Conservation (phyloP, 2,329 filamentous ascomycete genomes). For the Paracoccidioides brasiliensis region DNA sequence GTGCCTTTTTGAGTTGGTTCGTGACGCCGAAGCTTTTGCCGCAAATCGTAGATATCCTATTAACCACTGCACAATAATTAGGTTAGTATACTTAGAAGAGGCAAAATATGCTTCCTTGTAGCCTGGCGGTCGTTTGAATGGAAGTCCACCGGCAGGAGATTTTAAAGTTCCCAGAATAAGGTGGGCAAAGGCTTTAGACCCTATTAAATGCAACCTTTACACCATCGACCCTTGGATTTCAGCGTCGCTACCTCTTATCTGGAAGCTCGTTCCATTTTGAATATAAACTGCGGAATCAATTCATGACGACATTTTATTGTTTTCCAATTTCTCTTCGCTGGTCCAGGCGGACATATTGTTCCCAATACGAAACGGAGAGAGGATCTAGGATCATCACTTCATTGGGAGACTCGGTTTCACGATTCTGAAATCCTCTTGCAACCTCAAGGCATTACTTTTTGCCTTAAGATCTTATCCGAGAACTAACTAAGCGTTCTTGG, state of each 20-base stretch:
- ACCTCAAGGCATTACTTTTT: no score
- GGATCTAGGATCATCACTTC: neutral
- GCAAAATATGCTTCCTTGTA: neutral
- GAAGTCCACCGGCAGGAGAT: no score
- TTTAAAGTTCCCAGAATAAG: no score
- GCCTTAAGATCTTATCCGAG: no score
- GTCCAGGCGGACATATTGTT: neutral
- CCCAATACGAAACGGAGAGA: no score
- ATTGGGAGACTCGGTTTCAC: neutral
- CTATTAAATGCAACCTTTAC: no score
- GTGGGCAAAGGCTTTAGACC: no score
- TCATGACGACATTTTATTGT: neutral
- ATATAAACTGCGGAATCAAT: neutral
- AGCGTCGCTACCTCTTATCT: no score
- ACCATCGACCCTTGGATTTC: no score
- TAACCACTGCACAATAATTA: constrained; percentile 3
- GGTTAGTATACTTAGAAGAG: neutral
- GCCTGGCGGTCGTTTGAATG: neutral
- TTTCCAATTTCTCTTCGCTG: neutral
- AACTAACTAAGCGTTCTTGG: neutral
- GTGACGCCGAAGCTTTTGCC: constrained; percentile 3
- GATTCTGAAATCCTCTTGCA: no score
- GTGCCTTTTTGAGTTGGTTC: constrained; percentile 8
- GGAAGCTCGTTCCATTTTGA: neutral
- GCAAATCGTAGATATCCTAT: constrained; percentile 4